Evolutionary conservation across 108 stramenopile genomes (phyloP).

Genomic region (Fistulifera solaris): DNA sequence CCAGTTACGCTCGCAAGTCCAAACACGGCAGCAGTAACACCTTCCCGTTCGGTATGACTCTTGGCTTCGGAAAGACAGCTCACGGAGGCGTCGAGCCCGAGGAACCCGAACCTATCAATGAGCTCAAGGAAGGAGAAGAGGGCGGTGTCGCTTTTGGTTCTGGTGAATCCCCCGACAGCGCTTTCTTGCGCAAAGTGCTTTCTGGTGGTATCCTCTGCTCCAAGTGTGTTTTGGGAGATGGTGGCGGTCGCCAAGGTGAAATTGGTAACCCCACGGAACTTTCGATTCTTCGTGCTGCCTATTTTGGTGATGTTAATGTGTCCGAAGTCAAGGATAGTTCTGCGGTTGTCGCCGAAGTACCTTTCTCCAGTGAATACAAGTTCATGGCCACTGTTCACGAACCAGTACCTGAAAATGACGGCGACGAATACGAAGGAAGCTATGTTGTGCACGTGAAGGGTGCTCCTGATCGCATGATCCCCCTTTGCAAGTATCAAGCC

Average conservation of each 20-base stretch:
- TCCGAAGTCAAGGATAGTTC: conserved; percentile 39
- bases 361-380: conserved; percentile 63
- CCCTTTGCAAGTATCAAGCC: conserved; percentile 53
- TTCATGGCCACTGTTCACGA: conserved; percentile 67
- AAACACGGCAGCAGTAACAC: conserved; percentile 16
- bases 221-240: conserved; percentile 64
- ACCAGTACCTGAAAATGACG: conserved; percentile 28
- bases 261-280: conserved; percentile 85
- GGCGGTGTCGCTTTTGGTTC: conserved; percentile 25
- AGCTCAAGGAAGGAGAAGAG: neutral
- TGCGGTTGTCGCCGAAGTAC: conserved; percentile 72
- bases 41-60: conserved; percentile 6
- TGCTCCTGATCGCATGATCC: conserved; percentile 87
- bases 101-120: neutral
- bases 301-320: conserved; percentile 65
- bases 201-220: conserved; percentile 69
- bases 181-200: conserved; percentile 52
- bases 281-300: conserved; percentile 71
- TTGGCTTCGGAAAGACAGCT: conserved; percentile 7
- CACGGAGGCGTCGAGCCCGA: conserved; percentile 29
- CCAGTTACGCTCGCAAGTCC: conserved; percentile 18
- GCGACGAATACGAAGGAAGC: conserved; percentile 32
- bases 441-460: conserved; percentile 86
- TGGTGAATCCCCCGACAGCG: conserved; percentile 42
- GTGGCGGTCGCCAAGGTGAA: conserved; percentile 65